Base-by-base conservation (phyloP, 225 moss, liverwort and hornwort species). In the Marchantia paleacea region DNA sequence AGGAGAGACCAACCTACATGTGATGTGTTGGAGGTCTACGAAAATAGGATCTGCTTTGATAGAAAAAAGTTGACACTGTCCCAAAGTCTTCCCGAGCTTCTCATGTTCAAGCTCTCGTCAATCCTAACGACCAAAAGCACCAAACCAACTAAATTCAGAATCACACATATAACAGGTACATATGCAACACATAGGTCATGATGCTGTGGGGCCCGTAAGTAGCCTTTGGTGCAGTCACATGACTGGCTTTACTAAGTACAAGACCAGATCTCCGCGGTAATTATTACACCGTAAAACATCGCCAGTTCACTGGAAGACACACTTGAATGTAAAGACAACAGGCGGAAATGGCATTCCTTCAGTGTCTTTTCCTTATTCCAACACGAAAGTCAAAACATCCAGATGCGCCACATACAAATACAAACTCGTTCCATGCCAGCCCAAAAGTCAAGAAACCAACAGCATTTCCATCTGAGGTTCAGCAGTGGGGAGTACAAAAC, bases 381-480 rank as follows among this genome's bases (percentile, higher is more conserved):
- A 69, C 2, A 10, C 30, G 13, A 68, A 71, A 49, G 71, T 71
- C 71, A 71, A 71, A 71, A 22, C 8, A 18, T 19, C 71, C 20
- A 50, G 28, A 39, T 39, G 39, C 39, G 39, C 39, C 49, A 71
- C 18, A 22, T 71, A 50, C 49, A 19, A 71, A 49, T 20, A 19
- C 7, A 50, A 10, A 22, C 16, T 50, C 48, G 50, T 7, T 71
- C 49, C 49, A 71, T 71, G 71, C 49, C 49, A 71, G 22, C 10
- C 49, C 71, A 22, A 22, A 71, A 71, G 71, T 71, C 71, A 71
- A 49, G 49, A 49, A 20, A 61, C 61, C 61, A 61, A 61, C 61
- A 18, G 61, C 19, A 22, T 61, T 61, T 18, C 22, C 61, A 20
- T 61, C 18, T 16, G 22, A 18, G 22, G 61, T 7, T 61, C 7